Base-by-base conservation (phyloP, 2,329 filamentous ascomycete genomes). In the Cyanodermella asteris region DNA sequence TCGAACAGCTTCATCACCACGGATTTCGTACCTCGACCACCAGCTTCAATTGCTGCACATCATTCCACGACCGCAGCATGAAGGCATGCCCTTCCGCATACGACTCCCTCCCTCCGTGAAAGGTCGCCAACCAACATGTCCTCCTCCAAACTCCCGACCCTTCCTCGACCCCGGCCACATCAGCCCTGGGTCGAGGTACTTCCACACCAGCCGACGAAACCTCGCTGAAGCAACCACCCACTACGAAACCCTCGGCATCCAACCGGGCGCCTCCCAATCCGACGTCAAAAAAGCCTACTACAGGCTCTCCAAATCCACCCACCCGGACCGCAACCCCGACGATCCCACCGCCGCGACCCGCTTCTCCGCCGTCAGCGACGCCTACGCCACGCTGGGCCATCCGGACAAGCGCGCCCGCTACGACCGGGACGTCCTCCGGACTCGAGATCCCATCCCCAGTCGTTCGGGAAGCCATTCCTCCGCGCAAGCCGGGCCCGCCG, bases 211-310 rank as follows among this genome's bases (percentile, higher is more conserved):
- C 11, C 27, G 46, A 8, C 30, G 32, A 26, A 41, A 25, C 23
- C 44, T 29, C 31, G 44, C 41, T 40, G 42, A 36, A 36, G 54
- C 18, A 40, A 26, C 47, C 37, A 80, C 70, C 32, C 74, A 91
- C 52, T 97, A 97, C 49, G 74, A 84, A 39, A 69, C 72, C 20
- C 61, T 97, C 25, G 64, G 72, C 20, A 48, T 97, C n/a, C 51
- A 64, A 1, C 57, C 61, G 20, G 62, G 63, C 34, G 82, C 84
- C 20, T 67, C 74, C 10, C 51, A 64, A 1, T 55, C 58, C 6
- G 78, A 91, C 26, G 82, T 94, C 32, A 94, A 94, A 50, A 84
- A 76, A 72, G 80, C 66, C 45, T 97, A 93, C 64, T 94, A 93
- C 60, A 51, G 62, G 32, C 75, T 94, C 45, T 91, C 81, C 42